Evolutionary conservation across 441 rosid genomes (phyloP).

Genomic region (Gossypium davidsonii): DNA sequence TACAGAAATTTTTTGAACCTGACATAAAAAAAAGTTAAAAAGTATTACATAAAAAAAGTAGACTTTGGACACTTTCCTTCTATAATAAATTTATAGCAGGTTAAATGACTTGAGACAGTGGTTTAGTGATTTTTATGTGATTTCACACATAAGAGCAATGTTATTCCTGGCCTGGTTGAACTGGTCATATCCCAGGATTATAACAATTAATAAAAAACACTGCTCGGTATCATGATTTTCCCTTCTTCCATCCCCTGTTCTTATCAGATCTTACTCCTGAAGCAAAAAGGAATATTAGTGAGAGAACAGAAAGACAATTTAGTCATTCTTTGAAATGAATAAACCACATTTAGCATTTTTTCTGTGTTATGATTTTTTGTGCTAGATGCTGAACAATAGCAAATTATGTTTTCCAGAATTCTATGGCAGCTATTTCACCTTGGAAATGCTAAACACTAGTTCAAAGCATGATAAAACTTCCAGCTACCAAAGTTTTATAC

Average conservation of each 20-base stretch:
- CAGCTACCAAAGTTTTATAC: not conserved
- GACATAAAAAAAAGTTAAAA: not conserved
- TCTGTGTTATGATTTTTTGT: not conserved
- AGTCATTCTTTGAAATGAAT: not conserved
- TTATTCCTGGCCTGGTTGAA: not conserved
- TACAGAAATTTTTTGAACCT: not conserved
- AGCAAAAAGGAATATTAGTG: not conserved
- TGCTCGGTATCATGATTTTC: not conserved
- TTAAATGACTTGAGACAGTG: not conserved
- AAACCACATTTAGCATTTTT: not conserved
- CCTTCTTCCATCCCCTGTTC: not conserved
- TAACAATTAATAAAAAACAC: not conserved
- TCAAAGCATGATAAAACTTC: conserved; percentile 1
- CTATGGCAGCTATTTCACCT: not conserved
- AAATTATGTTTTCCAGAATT: not conserved
- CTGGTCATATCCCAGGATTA: not conserved
- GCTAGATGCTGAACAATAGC: not conserved
- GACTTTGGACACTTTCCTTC: not conserved
- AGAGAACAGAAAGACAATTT: not conserved
- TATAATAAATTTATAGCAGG: not conserved
- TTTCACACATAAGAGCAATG: not conserved
- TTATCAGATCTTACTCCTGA: not conserved
- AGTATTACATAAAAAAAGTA: not conserved
- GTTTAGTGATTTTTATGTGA: not conserved
- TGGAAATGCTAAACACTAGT: not conserved